Conservation (phyloP, 768 basidiomycete genomes). For the Kockovaella imperatae region DNA sequence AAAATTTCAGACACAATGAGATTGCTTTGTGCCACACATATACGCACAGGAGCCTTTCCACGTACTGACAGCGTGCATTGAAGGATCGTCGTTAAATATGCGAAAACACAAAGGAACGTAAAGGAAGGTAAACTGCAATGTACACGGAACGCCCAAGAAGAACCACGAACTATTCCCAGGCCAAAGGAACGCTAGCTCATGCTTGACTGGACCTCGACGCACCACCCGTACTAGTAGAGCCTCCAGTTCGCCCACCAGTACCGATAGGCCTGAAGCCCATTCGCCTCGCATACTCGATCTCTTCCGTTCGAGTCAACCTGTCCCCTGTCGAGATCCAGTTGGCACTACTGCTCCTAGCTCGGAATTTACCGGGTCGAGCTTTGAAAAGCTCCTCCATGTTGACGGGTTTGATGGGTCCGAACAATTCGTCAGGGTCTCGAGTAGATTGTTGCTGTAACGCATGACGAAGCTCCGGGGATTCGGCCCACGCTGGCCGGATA, state of each 20-base stretch:
- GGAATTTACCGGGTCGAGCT: conserved; percentile 60
- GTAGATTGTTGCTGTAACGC: conserved; percentile 73
- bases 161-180: no score
- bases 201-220: background rate
- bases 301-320: conserved; percentile 71
- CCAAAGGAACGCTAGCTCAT: no score
- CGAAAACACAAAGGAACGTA: no score
- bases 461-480: conserved; percentile 73
- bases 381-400: conserved; percentile 89
- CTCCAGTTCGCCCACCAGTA: background rate
- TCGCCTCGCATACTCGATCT: conserved; percentile 73
- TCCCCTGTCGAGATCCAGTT: conserved; percentile 98
- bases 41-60: no score
- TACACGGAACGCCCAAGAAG: no score
- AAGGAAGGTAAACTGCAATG: no score
- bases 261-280: conserved; percentile 61
- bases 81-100: no score
- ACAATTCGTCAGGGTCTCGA: conserved; percentile 71
- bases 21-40: no score
- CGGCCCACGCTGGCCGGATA: conserved; percentile 68
- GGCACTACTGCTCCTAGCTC: conserved; percentile 84
- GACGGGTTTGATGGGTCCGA: conserved; percentile 77
- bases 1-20: no score
- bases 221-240: background rate
- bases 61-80: no score